These are phyloP conservation scores for Basipetospora chlamydospora DNA, from an alignment of 2,329 filamentous ascomycete species.

Conservation along the genomic window DNA sequence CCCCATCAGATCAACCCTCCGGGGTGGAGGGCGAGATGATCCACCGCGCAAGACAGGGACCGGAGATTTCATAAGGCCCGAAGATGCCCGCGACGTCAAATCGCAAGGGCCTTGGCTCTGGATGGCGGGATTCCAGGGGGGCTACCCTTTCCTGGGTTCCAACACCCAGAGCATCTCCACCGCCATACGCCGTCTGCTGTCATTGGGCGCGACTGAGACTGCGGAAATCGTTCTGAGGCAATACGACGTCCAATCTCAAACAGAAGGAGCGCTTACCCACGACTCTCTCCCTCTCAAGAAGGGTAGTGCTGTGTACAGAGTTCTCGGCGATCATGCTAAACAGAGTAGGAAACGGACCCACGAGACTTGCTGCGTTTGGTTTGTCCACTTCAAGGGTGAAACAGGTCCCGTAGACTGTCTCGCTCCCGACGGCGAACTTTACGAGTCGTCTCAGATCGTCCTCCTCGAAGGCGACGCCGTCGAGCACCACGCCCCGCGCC, in stretches of 20 bases:
- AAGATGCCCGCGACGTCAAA: background rate
- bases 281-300: background rate
- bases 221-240: background rate
- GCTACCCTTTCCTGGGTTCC: background rate
- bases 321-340: no score
- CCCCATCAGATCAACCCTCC: no score
- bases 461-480: background rate
- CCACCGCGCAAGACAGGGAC: no score
- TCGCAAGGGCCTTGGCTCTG: background rate
- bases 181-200: background rate
- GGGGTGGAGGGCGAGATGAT: no score
- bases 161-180: background rate
- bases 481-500: background rate
- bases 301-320: background rate
- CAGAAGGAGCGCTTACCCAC: background rate
- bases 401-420: background rate
- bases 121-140: conserved; percentile 1
- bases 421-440: background rate
- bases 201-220: background rate
- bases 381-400: background rate
- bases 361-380: background rate
- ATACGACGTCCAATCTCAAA: no score
- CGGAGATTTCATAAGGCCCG: background rate
- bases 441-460: background rate
- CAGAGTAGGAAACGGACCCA: no score